These are phyloP conservation scores for Parsonsia alboflavescens DNA, from an alignment of 257 asterid genomes.

Conservation along the genomic window DNA sequence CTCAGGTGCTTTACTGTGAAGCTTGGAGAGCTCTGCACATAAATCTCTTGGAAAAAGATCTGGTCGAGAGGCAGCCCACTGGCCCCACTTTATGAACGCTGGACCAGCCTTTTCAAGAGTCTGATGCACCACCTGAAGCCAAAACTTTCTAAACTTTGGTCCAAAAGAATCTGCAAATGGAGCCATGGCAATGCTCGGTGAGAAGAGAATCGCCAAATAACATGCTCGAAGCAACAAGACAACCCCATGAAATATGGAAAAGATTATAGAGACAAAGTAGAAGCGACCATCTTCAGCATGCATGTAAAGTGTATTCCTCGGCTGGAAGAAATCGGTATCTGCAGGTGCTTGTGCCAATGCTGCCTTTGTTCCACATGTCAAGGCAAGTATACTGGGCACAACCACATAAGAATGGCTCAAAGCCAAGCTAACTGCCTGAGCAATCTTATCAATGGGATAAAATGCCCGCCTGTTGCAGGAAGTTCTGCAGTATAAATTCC, in stretches of 20 bases:
- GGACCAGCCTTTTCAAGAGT: conserved; percentile 96
- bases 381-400: conserved; percentile 65
- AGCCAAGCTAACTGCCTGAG: conserved; percentile 83
- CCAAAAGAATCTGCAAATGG: conserved; percentile 88
- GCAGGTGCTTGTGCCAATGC: conserved; percentile 49
- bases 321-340: conserved; percentile 35
- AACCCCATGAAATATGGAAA: conserved; percentile 45
- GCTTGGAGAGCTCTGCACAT: conserved; percentile 83
- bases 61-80: conserved; percentile 98
- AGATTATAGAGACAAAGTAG: conserved; percentile 36
- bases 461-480: conserved; percentile 24
- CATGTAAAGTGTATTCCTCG: conserved; percentile 42
- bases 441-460: conserved; percentile 45
- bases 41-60: conserved; percentile 85
- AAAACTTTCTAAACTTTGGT: conserved; percentile 54
- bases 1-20: conserved; percentile 87
- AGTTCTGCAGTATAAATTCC: conserved; percentile 38
- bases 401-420: conserved; percentile 53
- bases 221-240: conserved; percentile 62
- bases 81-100: conserved; percentile 99
- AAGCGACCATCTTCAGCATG: conserved; percentile 65
- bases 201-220: conserved; percentile 60
- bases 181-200: conserved; percentile 84
- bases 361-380: conserved; percentile 46
- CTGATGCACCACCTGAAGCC: conserved; percentile 81